These are phyloP conservation scores for Aspergillus kassunensis DNA, from an alignment of 495 filamentous ascomycete species.

Conservation along the genomic window DNA sequence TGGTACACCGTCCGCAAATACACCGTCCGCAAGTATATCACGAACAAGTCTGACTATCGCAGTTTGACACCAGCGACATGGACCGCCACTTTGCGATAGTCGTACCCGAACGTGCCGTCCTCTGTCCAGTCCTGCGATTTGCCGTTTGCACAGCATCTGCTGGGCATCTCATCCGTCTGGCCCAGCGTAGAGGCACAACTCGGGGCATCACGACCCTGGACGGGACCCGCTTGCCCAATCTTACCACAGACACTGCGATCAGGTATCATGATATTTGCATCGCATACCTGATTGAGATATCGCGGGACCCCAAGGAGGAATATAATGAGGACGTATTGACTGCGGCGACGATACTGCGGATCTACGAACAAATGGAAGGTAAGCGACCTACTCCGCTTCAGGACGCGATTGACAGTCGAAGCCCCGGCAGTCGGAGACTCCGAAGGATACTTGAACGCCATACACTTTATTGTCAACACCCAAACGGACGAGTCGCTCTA, in stretches of 20 bases:
- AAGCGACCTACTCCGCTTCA: too few species aligned
- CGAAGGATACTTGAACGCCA: too few species aligned
- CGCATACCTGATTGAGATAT: slow-evolving; percentile 22
- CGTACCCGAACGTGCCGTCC: slow-evolving; percentile 26
- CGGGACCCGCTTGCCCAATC: slow-evolving; percentile 15
- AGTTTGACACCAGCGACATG: slow-evolving; percentile 15
- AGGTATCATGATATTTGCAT: slow-evolving; percentile 29
- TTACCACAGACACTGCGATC: slow-evolving; percentile 24
- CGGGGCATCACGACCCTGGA: slow-evolving; percentile 7
- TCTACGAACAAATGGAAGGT: slow-evolving; percentile 35
- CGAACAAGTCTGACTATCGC: too few species aligned
- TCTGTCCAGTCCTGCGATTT: slow-evolving; percentile 27
- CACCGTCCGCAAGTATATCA: too few species aligned
- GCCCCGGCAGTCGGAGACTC: too few species aligned
- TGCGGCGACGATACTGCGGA: slow-evolving; percentile 29
- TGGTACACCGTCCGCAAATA: slow-evolving; percentile 16
- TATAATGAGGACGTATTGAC: slow-evolving; percentile 32
- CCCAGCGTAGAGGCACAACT: not conserved
- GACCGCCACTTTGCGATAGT: slow-evolving; percentile 25
- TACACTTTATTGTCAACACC: too few species aligned
- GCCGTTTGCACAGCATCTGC: slow-evolving; percentile 29
- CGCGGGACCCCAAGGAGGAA: slow-evolving; percentile 23
- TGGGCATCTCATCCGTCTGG: slow-evolving; percentile 18
- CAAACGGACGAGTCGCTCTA: too few species aligned
- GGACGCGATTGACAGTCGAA: too few species aligned